Evolutionary conservation across 2,329 filamentous ascomycete species (phyloP).

Genomic region (Neodidymelliopsis sp.): DNA sequence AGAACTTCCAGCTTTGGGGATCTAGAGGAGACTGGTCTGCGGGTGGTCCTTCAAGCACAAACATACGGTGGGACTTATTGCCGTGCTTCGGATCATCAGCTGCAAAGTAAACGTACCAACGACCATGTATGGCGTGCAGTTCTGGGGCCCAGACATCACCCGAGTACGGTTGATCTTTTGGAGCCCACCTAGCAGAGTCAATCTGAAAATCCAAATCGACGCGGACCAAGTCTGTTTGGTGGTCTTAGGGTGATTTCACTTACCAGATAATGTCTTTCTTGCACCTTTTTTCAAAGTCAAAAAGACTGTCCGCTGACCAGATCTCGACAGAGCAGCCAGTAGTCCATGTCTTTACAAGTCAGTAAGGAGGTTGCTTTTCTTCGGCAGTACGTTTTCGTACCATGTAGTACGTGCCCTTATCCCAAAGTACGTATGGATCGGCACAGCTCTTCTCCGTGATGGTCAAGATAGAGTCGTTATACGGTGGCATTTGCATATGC

Average conservation of each 20-base stretch:
- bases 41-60: slow-evolving; percentile 53
- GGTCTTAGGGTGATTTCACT: background rate
- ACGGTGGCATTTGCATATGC: slow-evolving; percentile 35
- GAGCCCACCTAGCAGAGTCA: slow-evolving; percentile 40
- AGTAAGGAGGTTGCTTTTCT: background rate
- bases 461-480: slow-evolving; percentile 52
- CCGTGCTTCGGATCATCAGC: slow-evolving; percentile 52
- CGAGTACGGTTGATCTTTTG: slow-evolving; percentile 53
- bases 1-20: slow-evolving; percentile 50
- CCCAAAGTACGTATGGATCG: slow-evolving; percentile 55
- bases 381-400: slow-evolving; percentile 22
- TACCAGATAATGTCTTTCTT: slow-evolving; percentile 52
- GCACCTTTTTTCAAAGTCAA: slow-evolving; percentile 49
- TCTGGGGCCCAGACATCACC: slow-evolving; percentile 64
- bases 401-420: slow-evolving; percentile 55
- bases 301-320: slow-evolving; percentile 52
- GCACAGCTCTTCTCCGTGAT: slow-evolving; percentile 52
- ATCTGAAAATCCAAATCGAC: no score
- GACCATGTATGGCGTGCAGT: slow-evolving; percentile 58
- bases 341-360: slow-evolving; percentile 49
- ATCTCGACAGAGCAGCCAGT: slow-evolving; percentile 55
- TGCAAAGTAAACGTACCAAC: slow-evolving; percentile 64
- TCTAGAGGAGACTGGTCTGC: slow-evolving; percentile 40
- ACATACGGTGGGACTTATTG: slow-evolving; percentile 56
- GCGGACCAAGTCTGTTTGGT: no score